These are phyloP conservation scores for Petunia secreta DNA, from an alignment of 257 asterid species.

Conservation along the genomic window DNA sequence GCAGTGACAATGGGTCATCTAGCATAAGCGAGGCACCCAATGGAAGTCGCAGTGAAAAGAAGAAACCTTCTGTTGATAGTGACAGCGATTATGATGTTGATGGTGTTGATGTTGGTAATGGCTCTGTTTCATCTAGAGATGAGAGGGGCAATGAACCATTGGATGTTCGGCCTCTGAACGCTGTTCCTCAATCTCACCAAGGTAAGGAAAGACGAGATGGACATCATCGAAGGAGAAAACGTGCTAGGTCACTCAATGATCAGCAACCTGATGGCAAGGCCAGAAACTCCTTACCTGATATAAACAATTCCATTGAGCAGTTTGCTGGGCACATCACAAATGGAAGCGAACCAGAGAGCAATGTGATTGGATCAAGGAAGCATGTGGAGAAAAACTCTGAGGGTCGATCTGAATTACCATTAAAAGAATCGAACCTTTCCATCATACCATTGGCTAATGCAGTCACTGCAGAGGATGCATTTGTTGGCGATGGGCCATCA, in stretches of 20 bases:
- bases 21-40: conserved; percentile 63
- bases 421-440: conserved; percentile 41
- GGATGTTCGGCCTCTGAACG: conserved; percentile 31
- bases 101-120: conserved; percentile 50
- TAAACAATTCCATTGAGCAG: conserved; percentile 39
- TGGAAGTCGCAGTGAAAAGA: conserved; percentile 48
- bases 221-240: conserved; percentile 42
- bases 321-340: conserved; percentile 31
- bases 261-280: conserved; percentile 39
- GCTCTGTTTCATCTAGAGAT: conserved; percentile 70
- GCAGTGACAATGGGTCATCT: conserved; percentile 76
- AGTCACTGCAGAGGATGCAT: conserved; percentile 27
- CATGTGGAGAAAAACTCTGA: conserved; percentile 38
- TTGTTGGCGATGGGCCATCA: conserved; percentile 33
- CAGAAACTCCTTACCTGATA: conserved; percentile 39
- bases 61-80: conserved; percentile 52
- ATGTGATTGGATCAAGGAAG: conserved; percentile 29
- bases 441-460: conserved; percentile 45
- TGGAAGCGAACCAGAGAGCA: conserved; percentile 40
- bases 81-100: conserved; percentile 84
- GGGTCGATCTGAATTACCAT: conserved; percentile 37
- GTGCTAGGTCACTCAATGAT: conserved; percentile 39
- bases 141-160: conserved; percentile 43
- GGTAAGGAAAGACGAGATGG: conserved; percentile 41
- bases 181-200: conserved; percentile 34